Percentiles rank a stretch among this genome's conserved stretches.
phyloP scores from a whole-genome alignment of 2,329 filamentous ascomycete species.

The Hirsutella thompsonii region DNA sequence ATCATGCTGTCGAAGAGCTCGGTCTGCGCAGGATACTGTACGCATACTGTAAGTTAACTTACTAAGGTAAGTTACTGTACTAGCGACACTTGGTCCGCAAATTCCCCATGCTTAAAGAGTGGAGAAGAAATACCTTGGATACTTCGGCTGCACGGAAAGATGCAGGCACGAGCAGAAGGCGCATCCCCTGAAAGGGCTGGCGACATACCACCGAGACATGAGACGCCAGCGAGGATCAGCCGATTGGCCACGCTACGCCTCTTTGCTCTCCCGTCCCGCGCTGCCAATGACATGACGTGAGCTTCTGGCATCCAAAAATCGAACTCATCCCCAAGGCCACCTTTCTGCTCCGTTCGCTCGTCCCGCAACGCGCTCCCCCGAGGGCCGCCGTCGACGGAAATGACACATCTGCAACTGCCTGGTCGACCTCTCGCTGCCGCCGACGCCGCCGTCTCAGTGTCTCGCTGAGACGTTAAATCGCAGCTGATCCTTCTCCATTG shows the following conservation, averaged over 20 bases:
- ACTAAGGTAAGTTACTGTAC: too few species aligned
- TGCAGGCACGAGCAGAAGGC: too few species aligned
- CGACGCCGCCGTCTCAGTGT: constrained; percentile 19
- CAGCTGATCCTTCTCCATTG: constrained; percentile 9
- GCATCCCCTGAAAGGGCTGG: too few species aligned
- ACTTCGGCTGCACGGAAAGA: too few species aligned
- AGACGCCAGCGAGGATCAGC: not conserved
- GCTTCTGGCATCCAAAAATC: not conserved
- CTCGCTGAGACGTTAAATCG: not conserved
- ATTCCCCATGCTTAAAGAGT: too few species aligned
- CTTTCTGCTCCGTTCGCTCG: not conserved
- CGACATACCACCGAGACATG: too few species aligned
- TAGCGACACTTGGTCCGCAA: too few species aligned
- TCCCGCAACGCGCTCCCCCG: not conserved
- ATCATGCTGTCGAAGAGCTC: too few species aligned
- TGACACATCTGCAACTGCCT: constrained; percentile 15
- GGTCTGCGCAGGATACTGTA: too few species aligned
- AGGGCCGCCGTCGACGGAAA: constrained; percentile 12
- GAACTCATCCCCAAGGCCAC: not conserved
- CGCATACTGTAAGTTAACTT: too few species aligned
- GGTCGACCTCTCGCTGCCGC: constrained; percentile 11
- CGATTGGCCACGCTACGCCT: not conserved
- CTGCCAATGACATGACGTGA: constrained; percentile 5
- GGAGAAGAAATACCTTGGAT: too few species aligned
- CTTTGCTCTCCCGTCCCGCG: not conserved